These are phyloP conservation scores for Tubosaeta sp. DNA, from an alignment of 768 basidiomycete genomes.

Conservation along the genomic window DNA sequence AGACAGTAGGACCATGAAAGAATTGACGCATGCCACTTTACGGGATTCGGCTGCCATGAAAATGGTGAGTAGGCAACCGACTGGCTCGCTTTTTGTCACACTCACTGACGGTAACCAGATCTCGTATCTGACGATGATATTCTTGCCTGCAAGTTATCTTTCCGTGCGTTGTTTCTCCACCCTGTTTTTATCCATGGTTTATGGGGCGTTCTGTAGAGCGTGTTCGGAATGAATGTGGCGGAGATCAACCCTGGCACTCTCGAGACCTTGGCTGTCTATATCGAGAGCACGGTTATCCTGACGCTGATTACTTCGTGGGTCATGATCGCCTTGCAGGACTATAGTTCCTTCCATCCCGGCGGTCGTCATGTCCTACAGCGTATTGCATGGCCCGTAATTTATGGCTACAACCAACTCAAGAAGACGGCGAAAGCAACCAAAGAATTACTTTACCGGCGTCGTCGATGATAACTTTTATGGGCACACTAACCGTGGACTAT, in stretches of 20 bases:
- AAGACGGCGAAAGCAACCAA: neutral
- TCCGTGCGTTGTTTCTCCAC: conserved; percentile 15
- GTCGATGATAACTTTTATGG: neutral
- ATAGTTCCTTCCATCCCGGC: conserved; percentile 19
- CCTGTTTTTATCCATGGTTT: neutral
- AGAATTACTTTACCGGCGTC: neutral
- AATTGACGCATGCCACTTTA: conserved; percentile 45
- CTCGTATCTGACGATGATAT: conserved; percentile 58
- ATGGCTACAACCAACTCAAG: neutral
- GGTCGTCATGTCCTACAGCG: conserved; percentile 9
- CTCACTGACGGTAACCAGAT: conserved; percentile 32
- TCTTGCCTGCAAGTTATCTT: conserved; percentile 51
- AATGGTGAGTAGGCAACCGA: conserved; percentile 12
- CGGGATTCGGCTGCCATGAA: conserved; percentile 41
- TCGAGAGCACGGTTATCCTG: conserved; percentile 43
- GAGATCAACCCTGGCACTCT: conserved; percentile 27
- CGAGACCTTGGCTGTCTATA: conserved; percentile 36
- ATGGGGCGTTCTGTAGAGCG: conserved; percentile 24
- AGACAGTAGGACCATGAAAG: conserved; percentile 51
- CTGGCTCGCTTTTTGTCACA: neutral
- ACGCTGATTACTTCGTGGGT: conserved; percentile 53
- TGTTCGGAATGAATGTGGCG: conserved; percentile 27
- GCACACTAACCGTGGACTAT: no score
- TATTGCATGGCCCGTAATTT: conserved; percentile 19
- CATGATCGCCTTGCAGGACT: conserved; percentile 47